Conservation (phyloP, 176 grass and related monocot species). For the Thinopyrum elongatum region DNA sequence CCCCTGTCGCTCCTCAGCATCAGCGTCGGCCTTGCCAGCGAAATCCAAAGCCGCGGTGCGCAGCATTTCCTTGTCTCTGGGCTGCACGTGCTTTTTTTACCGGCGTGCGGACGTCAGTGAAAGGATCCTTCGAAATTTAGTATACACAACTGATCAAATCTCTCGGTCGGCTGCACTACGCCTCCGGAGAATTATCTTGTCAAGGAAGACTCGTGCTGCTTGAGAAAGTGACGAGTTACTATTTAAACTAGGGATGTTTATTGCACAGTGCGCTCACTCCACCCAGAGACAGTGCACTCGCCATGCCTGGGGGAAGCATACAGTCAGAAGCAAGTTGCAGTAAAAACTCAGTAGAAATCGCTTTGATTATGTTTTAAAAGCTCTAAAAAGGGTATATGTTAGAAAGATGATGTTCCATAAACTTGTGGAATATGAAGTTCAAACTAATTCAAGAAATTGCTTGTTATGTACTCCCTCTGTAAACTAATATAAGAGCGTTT, state of each 20-base stretch:
- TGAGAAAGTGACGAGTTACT: not conserved
- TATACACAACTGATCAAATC: no score
- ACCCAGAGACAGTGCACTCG: no score
- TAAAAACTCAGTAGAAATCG: no score
- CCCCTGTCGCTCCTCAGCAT: not conserved
- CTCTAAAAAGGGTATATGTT: no score
- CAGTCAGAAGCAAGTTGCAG: no score
- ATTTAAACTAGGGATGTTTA: not conserved
- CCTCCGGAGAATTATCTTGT: not conserved
- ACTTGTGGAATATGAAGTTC: no score
- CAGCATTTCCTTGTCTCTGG: not conserved
- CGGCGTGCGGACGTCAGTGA: not conserved
- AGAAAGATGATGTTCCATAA: no score
- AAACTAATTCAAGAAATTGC: no score
- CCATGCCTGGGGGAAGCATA: no score
- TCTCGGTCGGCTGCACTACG: not conserved
- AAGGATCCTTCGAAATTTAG: not conserved
- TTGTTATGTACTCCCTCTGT: no score
- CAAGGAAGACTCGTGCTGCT: not conserved
- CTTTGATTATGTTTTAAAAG: no score
- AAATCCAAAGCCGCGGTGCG: not conserved
- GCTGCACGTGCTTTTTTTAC: not conserved
- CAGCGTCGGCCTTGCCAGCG: constrained; percentile 3
- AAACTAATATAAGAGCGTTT: no score
- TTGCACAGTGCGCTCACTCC: not conserved